These are phyloP conservation scores for Hibiscus syriacus DNA, from an alignment of 345 rosid species.

Conservation along the genomic window DNA sequence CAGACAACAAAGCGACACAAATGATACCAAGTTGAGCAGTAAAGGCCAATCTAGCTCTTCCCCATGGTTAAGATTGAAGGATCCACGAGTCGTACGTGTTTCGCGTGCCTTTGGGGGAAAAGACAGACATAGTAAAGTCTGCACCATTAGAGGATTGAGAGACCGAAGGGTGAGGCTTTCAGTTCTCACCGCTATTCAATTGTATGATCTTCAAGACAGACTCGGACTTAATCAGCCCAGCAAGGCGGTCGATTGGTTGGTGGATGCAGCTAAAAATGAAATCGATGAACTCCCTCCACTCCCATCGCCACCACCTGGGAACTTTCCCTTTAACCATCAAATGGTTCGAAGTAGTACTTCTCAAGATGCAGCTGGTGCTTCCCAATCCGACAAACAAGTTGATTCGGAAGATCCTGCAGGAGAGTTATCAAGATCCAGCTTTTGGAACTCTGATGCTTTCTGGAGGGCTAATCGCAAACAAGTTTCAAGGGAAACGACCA, in stretches of 20 bases:
- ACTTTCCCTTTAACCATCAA: constrained; percentile 27
- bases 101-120: constrained; percentile 78
- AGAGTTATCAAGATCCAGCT: constrained; percentile 21
- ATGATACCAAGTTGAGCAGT: constrained; percentile 25
- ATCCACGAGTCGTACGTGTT: constrained; percentile 73
- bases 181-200: constrained; percentile 69
- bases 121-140: constrained; percentile 83
- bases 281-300: constrained; percentile 83
- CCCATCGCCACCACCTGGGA: constrained; percentile 38
- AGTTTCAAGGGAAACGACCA: constrained; percentile 15
- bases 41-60: constrained; percentile 32
- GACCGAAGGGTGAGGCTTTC: constrained; percentile 80
- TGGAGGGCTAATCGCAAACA: constrained; percentile 30
- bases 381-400: constrained; percentile 30
- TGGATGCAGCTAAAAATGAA: constrained; percentile 58
- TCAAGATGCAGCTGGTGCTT: constrained; percentile 20
- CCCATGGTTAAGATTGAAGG: constrained; percentile 54
- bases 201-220: constrained; percentile 81
- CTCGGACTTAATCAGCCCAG: constrained; percentile 81
- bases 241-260: constrained; percentile 77
- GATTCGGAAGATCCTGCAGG: constrained; percentile 23
- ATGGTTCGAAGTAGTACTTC: too few relatives aligned
- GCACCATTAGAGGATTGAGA: constrained; percentile 64
- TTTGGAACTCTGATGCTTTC: constrained; percentile 28
- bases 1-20: constrained; percentile 3